Evolutionary conservation across 1,139 yeast genomes (phyloP), one percentile per base, ranked within the genome.

Genomic region (Suhomyces ambrosiae): DNA sequence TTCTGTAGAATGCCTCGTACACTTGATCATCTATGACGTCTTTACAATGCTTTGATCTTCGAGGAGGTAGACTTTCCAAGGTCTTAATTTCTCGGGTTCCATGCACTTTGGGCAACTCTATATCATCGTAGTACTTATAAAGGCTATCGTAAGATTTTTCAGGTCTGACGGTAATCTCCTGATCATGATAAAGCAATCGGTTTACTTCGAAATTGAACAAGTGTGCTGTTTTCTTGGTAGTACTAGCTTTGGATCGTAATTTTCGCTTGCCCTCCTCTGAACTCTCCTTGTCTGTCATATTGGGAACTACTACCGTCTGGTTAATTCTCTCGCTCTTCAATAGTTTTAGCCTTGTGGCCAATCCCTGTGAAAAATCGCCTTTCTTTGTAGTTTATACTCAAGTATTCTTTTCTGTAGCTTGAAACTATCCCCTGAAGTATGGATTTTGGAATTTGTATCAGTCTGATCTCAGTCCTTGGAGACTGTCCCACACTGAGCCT

Each of bases 1-100:
- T 66, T 30, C 73, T 68, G 54, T 84, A 90, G 49, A 79, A 82
- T 0, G 64, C 49, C 2, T 54, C 54, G 50, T 71, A 85, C 1
- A 62, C 30, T 0, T 60, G 61, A 42, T 80, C 85, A 0, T 58
- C 47, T 12, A 84, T 59, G 0, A 67, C 65, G 45, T 80, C 85
- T 19, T 30, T 37, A 15, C 11, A 16, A 11, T 26, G 23, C 29
- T 47, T 57, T 8, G 60, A 39, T 32, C 50, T 49, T 31, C 65
- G 35, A 4, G 65, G 63, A 33, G 52, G 47, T 8, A 45, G 32
- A 4, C 40, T 40, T 7, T 50, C 42, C 6, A 35, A n/a, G 9
- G 37, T 19, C 28, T 37, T 11, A 12, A 38, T 25, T 6, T 31
- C 41, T n/a, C 38, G 25, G 5, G 32, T 7, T 6, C 30, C 32